Base-by-base conservation (phyloP, 2,329 filamentous ascomycete genomes). In the Ophiostoma novo-ulmi region DNA sequence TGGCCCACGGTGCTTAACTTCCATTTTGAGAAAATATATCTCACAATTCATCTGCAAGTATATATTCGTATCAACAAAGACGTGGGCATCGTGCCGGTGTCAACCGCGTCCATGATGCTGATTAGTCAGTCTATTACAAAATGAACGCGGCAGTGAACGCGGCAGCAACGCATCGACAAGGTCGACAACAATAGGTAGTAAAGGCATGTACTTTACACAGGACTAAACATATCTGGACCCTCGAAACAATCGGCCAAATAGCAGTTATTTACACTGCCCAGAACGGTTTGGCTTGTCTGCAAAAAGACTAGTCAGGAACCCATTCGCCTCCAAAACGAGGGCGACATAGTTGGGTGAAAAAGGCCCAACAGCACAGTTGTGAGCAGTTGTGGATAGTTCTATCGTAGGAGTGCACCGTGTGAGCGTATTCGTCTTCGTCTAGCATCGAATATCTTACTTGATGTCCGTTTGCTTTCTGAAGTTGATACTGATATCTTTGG, bases 271-370 rank as follows among this genome's bases (percentile, higher is more conserved):
- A 58, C 52, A 13, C n/a, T 58, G n/a, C 52, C n/a, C n/a, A 26
- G 52, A 58, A 64, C 31, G 36, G 13, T 35, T 22, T 20, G 58
- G 68, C 72, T 70, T 73, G 52, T 31, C 75, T 73, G 55, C 67
- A 75, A 75, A 39, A 64, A 74, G 75, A 68, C 70, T 75, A 75
- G 75, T 70, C 71, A 74, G 74, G 75, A 73, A 73, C 75, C 74
- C 58, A 68, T 26, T 65, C 6, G 35, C 20, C 35, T 39, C 5
- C 11, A 36, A 65, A 41, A 22, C 35, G 58, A 39, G 63, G 14
- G 11, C 13, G 39, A 8, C 26, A 26, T 35, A 20, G 7, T 4
- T 22, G 22, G 22, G 13, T 44, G 20, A 22, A 14, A 11, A 58
- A 14, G 3, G n/a, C 8, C 44, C 20, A 48, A n/a, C 17, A 31